These are phyloP conservation scores for Taphrina populina DNA, from an alignment of 1,139 yeast genomes.

Conservation along the genomic window DNA sequence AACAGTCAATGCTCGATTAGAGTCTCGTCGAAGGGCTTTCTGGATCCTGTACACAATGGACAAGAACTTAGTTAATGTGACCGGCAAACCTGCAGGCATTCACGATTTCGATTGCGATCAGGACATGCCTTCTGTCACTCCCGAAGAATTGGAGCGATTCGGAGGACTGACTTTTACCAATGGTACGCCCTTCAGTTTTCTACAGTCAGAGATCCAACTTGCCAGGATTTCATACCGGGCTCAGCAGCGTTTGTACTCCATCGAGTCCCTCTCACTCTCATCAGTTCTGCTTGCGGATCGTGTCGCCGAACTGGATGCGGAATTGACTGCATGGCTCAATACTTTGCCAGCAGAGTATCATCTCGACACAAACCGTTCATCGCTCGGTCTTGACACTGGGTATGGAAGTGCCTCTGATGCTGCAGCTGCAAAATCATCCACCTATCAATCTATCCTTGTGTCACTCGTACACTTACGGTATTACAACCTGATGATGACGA, in stretches of 20 bases:
- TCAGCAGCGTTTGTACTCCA: conserved; percentile 44
- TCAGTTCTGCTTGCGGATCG: conserved; percentile 34
- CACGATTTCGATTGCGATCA: conserved; percentile 49
- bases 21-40: conserved; percentile 52
- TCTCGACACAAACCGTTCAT: neutral
- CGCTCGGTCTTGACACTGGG: neutral
- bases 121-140: conserved; percentile 34
- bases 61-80: conserved; percentile 55
- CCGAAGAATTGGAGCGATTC: conserved; percentile 1
- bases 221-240: conserved; percentile 40
- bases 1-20: conserved; percentile 44
- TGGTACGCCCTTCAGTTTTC: conserved; percentile 13
- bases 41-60: conserved; percentile 59
- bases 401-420: too few relatives aligned
- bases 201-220: conserved; percentile 20
- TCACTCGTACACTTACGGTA: conserved; percentile 12
- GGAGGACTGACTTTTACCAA: neutral
- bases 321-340: conserved; percentile 35
- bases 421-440: too few relatives aligned
- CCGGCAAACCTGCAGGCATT: conserved; percentile 62
- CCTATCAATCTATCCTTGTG: too few relatives aligned
- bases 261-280: conserved; percentile 30
- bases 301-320: conserved; percentile 37
- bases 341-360: conserved; percentile 13
- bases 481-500: conserved; percentile 7